Evolutionary conservation across 2,329 filamentous ascomycete species (phyloP).

Genomic region (Fusarium staphyleae): DNA sequence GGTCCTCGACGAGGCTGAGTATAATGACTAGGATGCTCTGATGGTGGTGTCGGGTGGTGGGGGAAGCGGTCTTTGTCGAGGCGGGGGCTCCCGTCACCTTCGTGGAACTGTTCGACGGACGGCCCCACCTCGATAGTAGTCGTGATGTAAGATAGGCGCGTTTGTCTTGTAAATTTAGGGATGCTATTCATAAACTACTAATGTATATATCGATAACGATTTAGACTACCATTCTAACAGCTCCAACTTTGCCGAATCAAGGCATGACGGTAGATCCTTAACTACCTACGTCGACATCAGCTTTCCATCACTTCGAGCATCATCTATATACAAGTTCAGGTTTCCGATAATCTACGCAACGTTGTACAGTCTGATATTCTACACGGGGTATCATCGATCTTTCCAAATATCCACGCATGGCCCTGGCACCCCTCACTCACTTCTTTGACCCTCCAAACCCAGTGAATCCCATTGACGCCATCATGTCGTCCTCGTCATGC

Average conservation of each 20-base stretch:
- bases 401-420: conserved; percentile 5
- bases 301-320: too few species aligned
- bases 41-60: conserved; percentile 26
- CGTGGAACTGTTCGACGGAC: conserved; percentile 6
- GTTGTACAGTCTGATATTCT: conserved; percentile 22
- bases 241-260: too few species aligned
- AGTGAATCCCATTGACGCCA: conserved; percentile 70
- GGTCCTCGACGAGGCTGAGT: conserved; percentile 2
- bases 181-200: too few species aligned
- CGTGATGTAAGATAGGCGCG: too few species aligned
- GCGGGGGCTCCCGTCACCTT: conserved; percentile 2
- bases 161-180: neutral
- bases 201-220: too few species aligned
- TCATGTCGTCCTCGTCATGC: conserved; percentile 75
- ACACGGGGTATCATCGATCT: conserved; percentile 44
- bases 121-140: conserved; percentile 12
- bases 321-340: too few species aligned
- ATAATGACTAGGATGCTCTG: conserved; percentile 7
- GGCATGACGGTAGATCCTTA: too few species aligned
- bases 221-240: too few species aligned
- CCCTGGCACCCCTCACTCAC: conserved; percentile 32
- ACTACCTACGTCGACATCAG: too few species aligned
- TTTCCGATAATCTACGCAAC: neutral
- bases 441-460: conserved; percentile 69
- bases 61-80: conserved; percentile 7